phyloP scores from a whole-genome alignment of 768 basidiomycete genomes.

The Rhodosporidiobolus odoratus region DNA sequence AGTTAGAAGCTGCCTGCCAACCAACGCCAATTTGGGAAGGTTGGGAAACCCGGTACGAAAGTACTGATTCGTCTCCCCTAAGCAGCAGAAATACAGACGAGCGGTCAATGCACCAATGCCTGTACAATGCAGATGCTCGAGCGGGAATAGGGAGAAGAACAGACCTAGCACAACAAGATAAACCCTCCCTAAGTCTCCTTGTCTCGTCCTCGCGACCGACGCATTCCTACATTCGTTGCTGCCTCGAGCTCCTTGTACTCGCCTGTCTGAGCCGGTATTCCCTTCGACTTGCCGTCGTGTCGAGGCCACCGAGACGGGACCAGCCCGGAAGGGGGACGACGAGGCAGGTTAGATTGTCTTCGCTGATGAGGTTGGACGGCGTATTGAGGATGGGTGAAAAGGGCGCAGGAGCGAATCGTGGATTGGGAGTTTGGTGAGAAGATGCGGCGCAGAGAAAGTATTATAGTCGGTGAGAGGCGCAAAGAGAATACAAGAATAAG shows the following conservation, averaged over 20 bases:
- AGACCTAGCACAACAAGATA: too few species aligned
- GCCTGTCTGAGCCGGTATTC: slow-evolving; percentile 60
- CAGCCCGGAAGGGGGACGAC: slow-evolving; percentile 90
- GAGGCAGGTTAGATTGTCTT: slow-evolving; percentile 86
- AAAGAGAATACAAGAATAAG: background rate
- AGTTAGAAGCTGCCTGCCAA: too few species aligned
- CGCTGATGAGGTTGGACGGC: slow-evolving; percentile 53
- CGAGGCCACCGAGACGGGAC: slow-evolving; percentile 72
- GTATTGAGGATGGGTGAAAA: background rate
- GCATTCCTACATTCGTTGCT: slow-evolving; percentile 44
- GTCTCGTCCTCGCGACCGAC: too few species aligned
- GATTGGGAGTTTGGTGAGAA: background rate
- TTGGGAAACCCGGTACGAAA: too few species aligned
- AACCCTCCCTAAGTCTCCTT: too few species aligned
- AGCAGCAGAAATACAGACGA: too few species aligned
- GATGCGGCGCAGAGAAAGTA: background rate
- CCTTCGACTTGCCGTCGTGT: slow-evolving; percentile 72
- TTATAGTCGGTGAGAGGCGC: background rate
- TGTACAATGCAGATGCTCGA: too few species aligned
- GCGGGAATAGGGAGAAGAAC: too few species aligned
- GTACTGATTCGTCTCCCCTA: too few species aligned
- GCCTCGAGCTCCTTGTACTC: slow-evolving; percentile 45
- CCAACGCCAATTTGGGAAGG: too few species aligned
- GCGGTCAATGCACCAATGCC: too few species aligned
- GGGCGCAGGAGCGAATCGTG: background rate